Conservation (phyloP, 2,329 filamentous ascomycete genomes). For the Monosporascus cannonballus region DNA sequence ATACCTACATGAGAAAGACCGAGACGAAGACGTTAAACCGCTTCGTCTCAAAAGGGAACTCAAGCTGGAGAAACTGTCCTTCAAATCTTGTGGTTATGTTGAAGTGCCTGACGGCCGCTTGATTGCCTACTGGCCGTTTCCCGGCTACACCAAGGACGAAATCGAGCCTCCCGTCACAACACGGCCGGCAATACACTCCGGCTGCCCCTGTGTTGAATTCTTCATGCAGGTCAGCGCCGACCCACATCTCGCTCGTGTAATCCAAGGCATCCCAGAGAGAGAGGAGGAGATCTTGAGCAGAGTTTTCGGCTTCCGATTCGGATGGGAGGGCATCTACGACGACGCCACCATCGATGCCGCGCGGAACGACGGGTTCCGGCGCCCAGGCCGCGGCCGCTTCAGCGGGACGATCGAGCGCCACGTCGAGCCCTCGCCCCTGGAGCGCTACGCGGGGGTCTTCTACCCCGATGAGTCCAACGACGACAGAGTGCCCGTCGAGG, state of each 20-base stretch:
- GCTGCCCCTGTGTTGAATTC: conserved; percentile 3
- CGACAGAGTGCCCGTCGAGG: conserved; percentile 18
- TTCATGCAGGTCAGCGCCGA: conserved; percentile 33
- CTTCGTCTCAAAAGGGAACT: conserved; percentile 5
- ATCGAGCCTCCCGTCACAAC: neutral
- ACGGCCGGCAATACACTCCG: no score
- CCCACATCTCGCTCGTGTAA: conserved; percentile 29
- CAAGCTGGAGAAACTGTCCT: conserved; percentile 35
- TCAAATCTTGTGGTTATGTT: conserved; percentile 59
- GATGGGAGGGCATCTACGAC: conserved; percentile 32
- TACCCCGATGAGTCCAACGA: conserved; percentile 22
- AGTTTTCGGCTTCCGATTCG: conserved; percentile 29
- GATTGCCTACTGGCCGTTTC: conserved; percentile 19
- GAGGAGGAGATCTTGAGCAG: conserved; percentile 25
- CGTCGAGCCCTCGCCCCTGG: conserved; percentile 1
- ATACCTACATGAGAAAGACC: conserved; percentile 3
- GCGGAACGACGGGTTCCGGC: conserved; percentile 27
- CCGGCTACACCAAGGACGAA: conserved; percentile 6
- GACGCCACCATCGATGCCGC: conserved; percentile 26
- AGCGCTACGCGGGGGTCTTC: conserved; percentile 4
- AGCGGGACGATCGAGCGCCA: conserved; percentile 25
- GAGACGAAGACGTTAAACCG: neutral
- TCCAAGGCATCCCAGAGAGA: conserved; percentile 19
- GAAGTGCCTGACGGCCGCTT: conserved; percentile 28
- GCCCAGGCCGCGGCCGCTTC: conserved; percentile 34